Conservation (phyloP, 2,329 filamentous ascomycete genomes). For the Coleophoma cylindrospora region DNA sequence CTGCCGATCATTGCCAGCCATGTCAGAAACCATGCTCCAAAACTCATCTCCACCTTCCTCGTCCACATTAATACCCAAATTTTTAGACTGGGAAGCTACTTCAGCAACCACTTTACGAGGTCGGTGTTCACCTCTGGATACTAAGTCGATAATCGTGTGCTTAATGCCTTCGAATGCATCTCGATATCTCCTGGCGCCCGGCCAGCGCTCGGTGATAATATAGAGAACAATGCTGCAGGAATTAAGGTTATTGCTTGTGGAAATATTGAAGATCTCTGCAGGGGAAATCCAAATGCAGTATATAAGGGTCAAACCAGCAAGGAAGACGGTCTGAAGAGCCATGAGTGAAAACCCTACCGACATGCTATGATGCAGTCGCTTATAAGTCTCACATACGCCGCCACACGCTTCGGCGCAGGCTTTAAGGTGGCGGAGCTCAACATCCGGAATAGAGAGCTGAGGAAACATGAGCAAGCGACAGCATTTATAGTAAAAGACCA, state of each 20-base stretch:
- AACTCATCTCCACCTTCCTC: neutral
- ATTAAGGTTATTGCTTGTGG: conserved; percentile 1
- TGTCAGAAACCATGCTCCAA: neutral
- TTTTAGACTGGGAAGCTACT: neutral
- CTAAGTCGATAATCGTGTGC: neutral
- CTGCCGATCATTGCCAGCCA: neutral
- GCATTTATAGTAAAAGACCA: conserved; percentile 4
- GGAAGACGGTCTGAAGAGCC: conserved; percentile 2
- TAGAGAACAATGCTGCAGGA: conserved; percentile 1
- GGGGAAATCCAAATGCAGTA: conserved; percentile 3
- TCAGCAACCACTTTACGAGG: neutral
- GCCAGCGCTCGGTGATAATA: conserved; percentile 3
- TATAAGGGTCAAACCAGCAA: conserved; percentile 1
- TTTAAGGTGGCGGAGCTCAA: neutral
- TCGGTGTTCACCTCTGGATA: neutral
- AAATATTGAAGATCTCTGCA: neutral
- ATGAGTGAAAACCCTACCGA: conserved; percentile 1
- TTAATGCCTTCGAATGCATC: conserved; percentile 3
- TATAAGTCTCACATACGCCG: conserved; percentile 1
- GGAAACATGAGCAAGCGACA: conserved; percentile 1
- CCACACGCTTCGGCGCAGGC: conserved; percentile 2
- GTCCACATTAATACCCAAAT: neutral
- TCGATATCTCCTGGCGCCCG: conserved; percentile 1
- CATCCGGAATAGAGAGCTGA: neutral
- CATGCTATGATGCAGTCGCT: conserved; percentile 2